These are phyloP conservation scores for Candida manassasensis DNA, from an alignment of 805 yeast genomes.

Conservation along the genomic window DNA sequence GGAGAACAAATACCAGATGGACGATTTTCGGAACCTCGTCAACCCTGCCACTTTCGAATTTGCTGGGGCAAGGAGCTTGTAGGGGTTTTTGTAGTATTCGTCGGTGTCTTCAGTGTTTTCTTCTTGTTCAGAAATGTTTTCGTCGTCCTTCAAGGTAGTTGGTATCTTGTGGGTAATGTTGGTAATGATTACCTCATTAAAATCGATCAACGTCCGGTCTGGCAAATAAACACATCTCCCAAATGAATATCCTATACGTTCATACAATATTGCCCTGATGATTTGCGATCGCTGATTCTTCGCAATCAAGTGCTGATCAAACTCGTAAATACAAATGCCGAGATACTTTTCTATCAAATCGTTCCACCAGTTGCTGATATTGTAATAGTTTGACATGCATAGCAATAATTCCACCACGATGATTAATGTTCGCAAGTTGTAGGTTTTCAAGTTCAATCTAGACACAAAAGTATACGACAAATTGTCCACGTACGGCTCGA, in stretches of 20 bases:
- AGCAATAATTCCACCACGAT: conserved; percentile 68
- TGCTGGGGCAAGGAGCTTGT: conserved; percentile 30
- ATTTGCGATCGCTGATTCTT: conserved; percentile 40
- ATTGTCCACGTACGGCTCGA: conserved; percentile 64
- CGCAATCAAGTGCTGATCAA: conserved; percentile 38
- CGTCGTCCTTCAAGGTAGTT: conserved; percentile 6
- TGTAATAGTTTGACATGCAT: conserved; percentile 38
- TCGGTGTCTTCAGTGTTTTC: conserved; percentile 19
- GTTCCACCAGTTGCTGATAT: conserved; percentile 42
- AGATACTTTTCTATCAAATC: conserved; percentile 40
- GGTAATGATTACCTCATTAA: neutral
- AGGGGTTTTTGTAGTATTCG: conserved; percentile 28
- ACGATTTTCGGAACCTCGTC: conserved; percentile 65
- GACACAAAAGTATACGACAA: conserved; percentile 71
- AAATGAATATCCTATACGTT: conserved; percentile 39
- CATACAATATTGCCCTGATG: conserved; percentile 42
- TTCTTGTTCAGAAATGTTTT: conserved; percentile 4
- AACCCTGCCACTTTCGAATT: conserved; percentile 45
- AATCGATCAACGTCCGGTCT: conserved; percentile 15
- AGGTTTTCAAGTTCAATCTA: conserved; percentile 62
- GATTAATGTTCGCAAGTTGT: conserved; percentile 64
- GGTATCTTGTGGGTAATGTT: neutral
- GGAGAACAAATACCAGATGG: conserved; percentile 72
- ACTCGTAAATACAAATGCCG: conserved; percentile 43
- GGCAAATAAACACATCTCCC: conserved; percentile 37